Conservation (phyloP, 345 rosid species). For the Pistacia integerrima region DNA sequence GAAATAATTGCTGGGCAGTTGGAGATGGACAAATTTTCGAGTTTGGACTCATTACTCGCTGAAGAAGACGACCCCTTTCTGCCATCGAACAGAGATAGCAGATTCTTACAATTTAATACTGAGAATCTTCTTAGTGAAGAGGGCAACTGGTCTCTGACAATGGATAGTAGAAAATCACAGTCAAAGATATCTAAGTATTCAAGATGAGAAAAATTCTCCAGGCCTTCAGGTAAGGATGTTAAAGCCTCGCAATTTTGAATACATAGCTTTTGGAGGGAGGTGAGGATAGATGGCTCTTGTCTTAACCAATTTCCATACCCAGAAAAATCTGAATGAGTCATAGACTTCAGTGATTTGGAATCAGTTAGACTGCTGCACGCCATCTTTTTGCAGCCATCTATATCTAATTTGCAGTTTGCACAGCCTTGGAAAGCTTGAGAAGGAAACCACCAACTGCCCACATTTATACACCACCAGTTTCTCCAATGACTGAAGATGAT, state of each 20-base stretch:
- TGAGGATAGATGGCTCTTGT: neutral
- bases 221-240: neutral
- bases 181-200: neutral
- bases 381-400: constrained; percentile 3
- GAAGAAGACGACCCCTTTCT: neutral
- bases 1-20: too few relatives aligned
- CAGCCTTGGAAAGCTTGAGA: constrained; percentile 5
- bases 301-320: neutral
- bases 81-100: neutral
- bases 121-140: neutral
- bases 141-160: neutral
- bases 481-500: constrained; percentile 4
- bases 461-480: neutral
- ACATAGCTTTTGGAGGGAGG: neutral
- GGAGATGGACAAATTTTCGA: too few relatives aligned
- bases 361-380: neutral
- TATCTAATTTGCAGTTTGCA: neutral
- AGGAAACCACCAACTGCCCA: neutral
- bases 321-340: neutral
- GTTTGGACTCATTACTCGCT: too few relatives aligned
- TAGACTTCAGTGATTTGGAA: neutral
- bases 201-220: neutral
- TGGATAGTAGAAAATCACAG: neutral
- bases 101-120: neutral
- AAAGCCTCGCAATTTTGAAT: neutral